These are phyloP conservation scores for Limtongozyma cylindracea DNA, from an alignment of 805 yeast genomes.

Conservation along the genomic window DNA sequence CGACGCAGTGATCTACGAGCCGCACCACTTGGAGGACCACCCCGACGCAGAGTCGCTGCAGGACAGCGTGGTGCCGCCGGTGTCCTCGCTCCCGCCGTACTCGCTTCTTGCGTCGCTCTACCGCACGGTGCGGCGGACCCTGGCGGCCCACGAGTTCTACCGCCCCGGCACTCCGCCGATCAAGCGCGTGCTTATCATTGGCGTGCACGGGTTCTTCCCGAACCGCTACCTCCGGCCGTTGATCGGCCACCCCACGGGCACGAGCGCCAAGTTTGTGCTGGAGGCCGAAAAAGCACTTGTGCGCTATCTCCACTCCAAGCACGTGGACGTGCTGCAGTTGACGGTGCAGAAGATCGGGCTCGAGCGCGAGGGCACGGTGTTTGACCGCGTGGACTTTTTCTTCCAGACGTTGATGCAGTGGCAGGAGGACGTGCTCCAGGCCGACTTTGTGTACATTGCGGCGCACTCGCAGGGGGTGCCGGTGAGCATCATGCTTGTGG, in stretches of 20 bases:
- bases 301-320: slow-evolving; percentile 39
- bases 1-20: too few relatives aligned
- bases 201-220: slow-evolving; percentile 95
- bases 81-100: too few relatives aligned
- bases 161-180: too few relatives aligned
- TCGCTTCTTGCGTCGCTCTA: too few relatives aligned
- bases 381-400: slow-evolving; percentile 66
- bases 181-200: slow-evolving; percentile 54
- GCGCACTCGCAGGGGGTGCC: slow-evolving; percentile 95
- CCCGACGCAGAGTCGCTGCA: too few relatives aligned
- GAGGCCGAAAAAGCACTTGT: slow-evolving; percentile 47
- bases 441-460: slow-evolving; percentile 79
- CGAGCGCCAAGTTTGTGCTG: slow-evolving; percentile 70
- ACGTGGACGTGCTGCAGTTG: slow-evolving; percentile 13
- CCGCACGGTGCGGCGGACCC: too few relatives aligned
- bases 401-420: slow-evolving; percentile 47
- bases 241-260: slow-evolving; percentile 92
- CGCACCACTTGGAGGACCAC: too few relatives aligned
- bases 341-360: slow-evolving; percentile 72
- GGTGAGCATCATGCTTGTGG: slow-evolving; percentile 59
- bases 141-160: too few relatives aligned
- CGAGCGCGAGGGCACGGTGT: slow-evolving; percentile 81
- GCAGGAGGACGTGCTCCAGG: slow-evolving; percentile 26
- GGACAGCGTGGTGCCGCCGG: too few relatives aligned
- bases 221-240: slow-evolving; percentile 42